These are phyloP conservation scores for Gloeopeniophorella convolvens DNA, from an alignment of 768 basidiomycete species.

Conservation along the genomic window DNA sequence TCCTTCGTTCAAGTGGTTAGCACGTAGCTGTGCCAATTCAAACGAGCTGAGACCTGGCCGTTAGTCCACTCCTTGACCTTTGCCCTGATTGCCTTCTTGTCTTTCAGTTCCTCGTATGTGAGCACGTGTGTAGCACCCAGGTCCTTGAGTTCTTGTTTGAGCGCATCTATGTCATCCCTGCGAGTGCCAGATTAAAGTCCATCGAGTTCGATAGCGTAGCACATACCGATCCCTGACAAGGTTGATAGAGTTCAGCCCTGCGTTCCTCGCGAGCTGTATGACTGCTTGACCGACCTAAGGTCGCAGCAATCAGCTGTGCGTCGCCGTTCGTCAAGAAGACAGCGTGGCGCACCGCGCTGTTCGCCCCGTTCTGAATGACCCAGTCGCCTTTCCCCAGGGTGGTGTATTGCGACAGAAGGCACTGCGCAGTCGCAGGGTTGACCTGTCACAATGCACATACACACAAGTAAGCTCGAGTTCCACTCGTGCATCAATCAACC, in stretches of 20 bases:
- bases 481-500: background rate
- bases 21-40: background rate
- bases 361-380: slow-evolving; percentile 83
- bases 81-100: slow-evolving; percentile 41
- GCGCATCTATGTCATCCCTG: slow-evolving; percentile 47
- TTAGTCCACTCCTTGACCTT: slow-evolving; percentile 59
- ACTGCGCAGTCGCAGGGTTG: slow-evolving; percentile 79
- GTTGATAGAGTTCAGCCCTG: slow-evolving; percentile 72
- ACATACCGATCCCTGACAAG: slow-evolving; percentile 66
- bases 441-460: slow-evolving; percentile 37
- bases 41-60: slow-evolving; percentile 41
- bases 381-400: slow-evolving; percentile 62
- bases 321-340: background rate
- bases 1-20: slow-evolving; percentile 24
- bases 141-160: slow-evolving; percentile 44
- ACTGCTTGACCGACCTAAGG: slow-evolving; percentile 74
- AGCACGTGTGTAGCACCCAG: slow-evolving; percentile 74
- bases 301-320: background rate
- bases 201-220: background rate
- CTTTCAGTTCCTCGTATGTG: slow-evolving; percentile 67
- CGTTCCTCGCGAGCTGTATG: slow-evolving; percentile 74
- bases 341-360: slow-evolving; percentile 57
- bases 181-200: background rate
- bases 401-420: slow-evolving; percentile 71
- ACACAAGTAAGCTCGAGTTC: background rate